Percentiles rank a stretch among this genome's conserved stretches.
phyloP scores from a whole-genome alignment of 306 rosid species.

The Dalbergia oliveri region DNA sequence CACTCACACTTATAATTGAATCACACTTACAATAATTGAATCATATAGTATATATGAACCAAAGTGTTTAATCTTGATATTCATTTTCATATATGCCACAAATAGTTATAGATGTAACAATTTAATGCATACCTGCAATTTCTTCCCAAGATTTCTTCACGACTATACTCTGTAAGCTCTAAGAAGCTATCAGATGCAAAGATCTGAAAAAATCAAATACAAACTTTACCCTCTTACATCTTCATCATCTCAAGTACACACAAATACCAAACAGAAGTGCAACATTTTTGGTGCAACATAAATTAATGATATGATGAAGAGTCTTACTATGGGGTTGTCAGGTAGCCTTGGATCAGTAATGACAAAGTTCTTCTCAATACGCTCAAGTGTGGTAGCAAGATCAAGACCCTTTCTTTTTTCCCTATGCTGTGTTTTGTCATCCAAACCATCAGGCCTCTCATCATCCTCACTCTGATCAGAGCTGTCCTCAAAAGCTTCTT shows the following conservation, averaged over 20 bases:
- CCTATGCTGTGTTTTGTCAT: conserved; percentile 62
- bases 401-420: conserved; percentile 96
- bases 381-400: conserved; percentile 97
- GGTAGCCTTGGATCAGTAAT: conserved; percentile 98
- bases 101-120: not conserved
- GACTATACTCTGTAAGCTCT: conserved; percentile 93
- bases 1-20: conserved; percentile 6
- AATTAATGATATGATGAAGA: not conserved
- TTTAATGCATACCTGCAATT: conserved; percentile 79
- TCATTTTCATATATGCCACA: not conserved
- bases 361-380: conserved; percentile 96
- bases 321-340: conserved; percentile 92
- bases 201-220: conserved; percentile 61
- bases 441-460: conserved; percentile 56
- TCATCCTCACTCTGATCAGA: conserved; percentile 57
- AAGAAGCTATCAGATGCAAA: conserved; percentile 98
- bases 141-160: conserved; percentile 97
- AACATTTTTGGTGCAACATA: conserved; percentile 3
- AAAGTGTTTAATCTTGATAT: not conserved
- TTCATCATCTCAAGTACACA: too few relatives aligned
- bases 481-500: conserved; percentile 40
- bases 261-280: not conserved
- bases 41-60: not conserved
- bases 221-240: not conserved
- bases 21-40: not conserved